phyloP scores from a whole-genome alignment of 805 yeast species.

The Diddensiella caesifluorescens region DNA sequence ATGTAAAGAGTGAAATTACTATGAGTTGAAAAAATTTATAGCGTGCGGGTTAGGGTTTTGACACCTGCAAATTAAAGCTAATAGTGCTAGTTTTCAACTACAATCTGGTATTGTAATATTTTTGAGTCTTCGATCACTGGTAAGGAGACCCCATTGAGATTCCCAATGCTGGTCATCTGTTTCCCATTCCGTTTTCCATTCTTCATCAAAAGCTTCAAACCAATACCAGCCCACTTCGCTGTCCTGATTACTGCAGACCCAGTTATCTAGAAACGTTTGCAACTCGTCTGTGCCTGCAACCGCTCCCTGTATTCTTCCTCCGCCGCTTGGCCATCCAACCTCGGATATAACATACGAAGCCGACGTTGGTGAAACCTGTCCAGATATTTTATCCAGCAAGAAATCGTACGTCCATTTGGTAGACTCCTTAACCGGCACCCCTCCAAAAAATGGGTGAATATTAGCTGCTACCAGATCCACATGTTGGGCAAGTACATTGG shows the following conservation, averaged over 20 bases:
- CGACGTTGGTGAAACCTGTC: conserved; percentile 14
- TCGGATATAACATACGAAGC: conserved; percentile 46
- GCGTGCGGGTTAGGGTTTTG: neutral
- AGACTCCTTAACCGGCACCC: conserved; percentile 44
- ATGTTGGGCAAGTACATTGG: conserved; percentile 34
- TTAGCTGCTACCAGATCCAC: conserved; percentile 60
- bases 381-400: conserved; percentile 37
- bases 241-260: conserved; percentile 44
- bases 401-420: conserved; percentile 50
- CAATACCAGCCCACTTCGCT: conserved; percentile 47
- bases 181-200: conserved; percentile 57
- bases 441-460: conserved; percentile 65
- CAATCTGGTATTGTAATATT: conserved; percentile 40
- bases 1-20: conserved; percentile 7
- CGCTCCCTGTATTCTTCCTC: conserved; percentile 46
- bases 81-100: conserved; percentile 1
- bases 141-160: conserved; percentile 66
- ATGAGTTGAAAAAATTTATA: conserved; percentile 5
- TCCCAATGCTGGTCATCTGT: conserved; percentile 52
- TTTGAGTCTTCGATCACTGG: conserved; percentile 42
- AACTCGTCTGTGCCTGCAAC: conserved; percentile 42
- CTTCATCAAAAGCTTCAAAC: conserved; percentile 70
- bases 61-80: conserved; percentile 1
- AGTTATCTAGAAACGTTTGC: conserved; percentile 45
- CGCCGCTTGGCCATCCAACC: conserved; percentile 68